phyloP scores from a whole-genome alignment of 306 rosid genomes.

The Quercus suber region DNA sequence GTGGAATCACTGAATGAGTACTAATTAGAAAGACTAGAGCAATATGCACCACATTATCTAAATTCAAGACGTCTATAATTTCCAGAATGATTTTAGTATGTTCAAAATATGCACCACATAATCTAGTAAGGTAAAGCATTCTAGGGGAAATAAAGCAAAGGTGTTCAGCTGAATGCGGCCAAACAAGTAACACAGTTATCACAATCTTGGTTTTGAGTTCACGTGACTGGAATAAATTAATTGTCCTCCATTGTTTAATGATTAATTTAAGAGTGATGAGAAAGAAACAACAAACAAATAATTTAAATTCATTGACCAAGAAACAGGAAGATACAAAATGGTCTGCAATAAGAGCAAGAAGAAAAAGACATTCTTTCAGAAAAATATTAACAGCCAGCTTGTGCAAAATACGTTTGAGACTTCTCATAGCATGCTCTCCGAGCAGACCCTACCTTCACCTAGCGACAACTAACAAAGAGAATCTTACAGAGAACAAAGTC shows the following conservation, averaged over 20 bases:
- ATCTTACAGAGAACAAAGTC: slow-evolving; percentile 16
- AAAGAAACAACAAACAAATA: slow-evolving; percentile 15
- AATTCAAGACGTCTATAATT: no score
- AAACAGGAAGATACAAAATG: slow-evolving; percentile 7
- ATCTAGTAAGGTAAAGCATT: no score
- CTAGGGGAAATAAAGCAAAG: no score
- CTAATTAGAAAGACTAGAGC: neutral
- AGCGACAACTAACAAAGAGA: slow-evolving; percentile 16
- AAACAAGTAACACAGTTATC: no score
- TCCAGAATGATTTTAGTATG: neutral
- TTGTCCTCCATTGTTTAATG: neutral
- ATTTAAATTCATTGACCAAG: neutral
- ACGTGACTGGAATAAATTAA: neutral
- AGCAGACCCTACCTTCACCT: slow-evolving; percentile 17
- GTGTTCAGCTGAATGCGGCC: no score
- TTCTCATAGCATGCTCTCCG: slow-evolving; percentile 11
- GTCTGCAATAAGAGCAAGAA: slow-evolving; percentile 8
- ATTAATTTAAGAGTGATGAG: neutral
- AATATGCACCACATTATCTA: neutral
- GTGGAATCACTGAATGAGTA: neutral
- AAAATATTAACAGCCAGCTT: slow-evolving; percentile 16
- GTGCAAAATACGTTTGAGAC: neutral
- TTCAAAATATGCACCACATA: no score
- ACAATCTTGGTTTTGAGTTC: neutral
- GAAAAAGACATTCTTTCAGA: slow-evolving; percentile 9